These are phyloP conservation scores for Glycine latifolia DNA, from an alignment of 306 rosid genomes.

Conservation along the genomic window DNA sequence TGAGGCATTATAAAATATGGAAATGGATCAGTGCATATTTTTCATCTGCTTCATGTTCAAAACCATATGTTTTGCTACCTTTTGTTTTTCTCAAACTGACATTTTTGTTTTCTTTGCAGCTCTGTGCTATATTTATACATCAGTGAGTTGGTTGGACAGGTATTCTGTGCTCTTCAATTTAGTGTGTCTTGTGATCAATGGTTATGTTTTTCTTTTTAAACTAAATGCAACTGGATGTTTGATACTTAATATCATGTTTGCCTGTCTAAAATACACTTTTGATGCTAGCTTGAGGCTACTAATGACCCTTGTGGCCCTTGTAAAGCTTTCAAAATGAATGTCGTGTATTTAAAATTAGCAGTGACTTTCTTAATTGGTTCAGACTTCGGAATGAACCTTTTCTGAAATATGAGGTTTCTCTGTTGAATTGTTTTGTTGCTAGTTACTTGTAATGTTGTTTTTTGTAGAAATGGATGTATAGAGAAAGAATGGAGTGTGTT, in stretches of 20 bases:
- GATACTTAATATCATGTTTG: slow-evolving; percentile 8
- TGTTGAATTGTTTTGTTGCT: too few relatives aligned
- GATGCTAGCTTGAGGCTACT: too few relatives aligned
- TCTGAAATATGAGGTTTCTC: too few relatives aligned
- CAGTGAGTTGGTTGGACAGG: slow-evolving; percentile 66
- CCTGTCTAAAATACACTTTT: too few relatives aligned
- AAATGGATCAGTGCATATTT: slow-evolving; percentile 26
- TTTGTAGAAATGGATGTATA: too few relatives aligned
- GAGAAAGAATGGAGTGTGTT: too few relatives aligned
- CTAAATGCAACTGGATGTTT: slow-evolving; percentile 20
- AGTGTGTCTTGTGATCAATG: neutral
- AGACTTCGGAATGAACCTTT: too few relatives aligned
- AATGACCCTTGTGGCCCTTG: too few relatives aligned
- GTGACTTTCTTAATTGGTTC: too few relatives aligned
- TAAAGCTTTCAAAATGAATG: too few relatives aligned
- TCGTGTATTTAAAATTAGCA: too few relatives aligned
- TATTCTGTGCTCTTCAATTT: slow-evolving; percentile 45
- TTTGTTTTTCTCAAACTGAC: slow-evolving; percentile 35
- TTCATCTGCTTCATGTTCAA: slow-evolving; percentile 28
- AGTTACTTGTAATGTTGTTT: too few relatives aligned
- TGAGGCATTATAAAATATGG: neutral
- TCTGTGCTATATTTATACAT: slow-evolving; percentile 53
- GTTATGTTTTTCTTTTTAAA: slow-evolving; percentile 12
- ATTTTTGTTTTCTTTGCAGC: neutral
- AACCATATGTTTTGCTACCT: neutral